Evolutionary conservation across 225 moss, liverwort and hornwort genomes (phyloP).

Genomic region (Ulota crispa): DNA sequence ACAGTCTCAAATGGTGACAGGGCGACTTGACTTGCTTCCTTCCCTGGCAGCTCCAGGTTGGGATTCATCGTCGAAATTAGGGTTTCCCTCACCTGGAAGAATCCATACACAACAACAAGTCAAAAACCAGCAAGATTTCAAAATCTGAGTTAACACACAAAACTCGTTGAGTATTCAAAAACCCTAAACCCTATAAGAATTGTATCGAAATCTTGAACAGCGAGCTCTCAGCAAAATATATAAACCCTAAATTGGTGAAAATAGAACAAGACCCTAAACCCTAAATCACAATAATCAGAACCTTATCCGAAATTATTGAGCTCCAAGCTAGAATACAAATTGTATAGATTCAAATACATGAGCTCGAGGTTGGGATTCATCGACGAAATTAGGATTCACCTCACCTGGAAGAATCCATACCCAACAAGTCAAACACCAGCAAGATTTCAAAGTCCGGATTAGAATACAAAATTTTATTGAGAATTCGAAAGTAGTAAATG

Average conservation of each 20-base stretch:
- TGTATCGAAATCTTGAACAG: not conserved
- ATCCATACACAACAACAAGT: not conserved
- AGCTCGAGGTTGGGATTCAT: conserved; percentile 42
- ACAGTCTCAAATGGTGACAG: conserved; percentile 78
- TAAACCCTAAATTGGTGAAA: not conserved
- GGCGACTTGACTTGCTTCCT: conserved; percentile 34
- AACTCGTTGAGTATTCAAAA: not conserved
- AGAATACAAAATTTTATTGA: not conserved
- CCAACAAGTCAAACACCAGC: not conserved
- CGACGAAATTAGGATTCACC: not conserved
- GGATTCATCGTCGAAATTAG: conserved; percentile 27
- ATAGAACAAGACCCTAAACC: too few species aligned
- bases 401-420: not conserved
- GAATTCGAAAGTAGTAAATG: not conserved
- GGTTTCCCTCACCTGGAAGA: not conserved
- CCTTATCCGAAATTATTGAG: not conserved
- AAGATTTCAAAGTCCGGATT: not conserved
- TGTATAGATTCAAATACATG: not conserved
- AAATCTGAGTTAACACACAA: not conserved
- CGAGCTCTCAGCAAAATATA: not conserved
- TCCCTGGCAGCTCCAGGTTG: conserved; percentile 38
- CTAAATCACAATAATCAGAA: not conserved
- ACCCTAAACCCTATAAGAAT: not conserved
- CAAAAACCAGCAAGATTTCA: not conserved
- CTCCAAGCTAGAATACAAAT: not conserved